phyloP scores from a whole-genome alignment of 1,139 yeast species.

The Candida neerlandica region DNA sequence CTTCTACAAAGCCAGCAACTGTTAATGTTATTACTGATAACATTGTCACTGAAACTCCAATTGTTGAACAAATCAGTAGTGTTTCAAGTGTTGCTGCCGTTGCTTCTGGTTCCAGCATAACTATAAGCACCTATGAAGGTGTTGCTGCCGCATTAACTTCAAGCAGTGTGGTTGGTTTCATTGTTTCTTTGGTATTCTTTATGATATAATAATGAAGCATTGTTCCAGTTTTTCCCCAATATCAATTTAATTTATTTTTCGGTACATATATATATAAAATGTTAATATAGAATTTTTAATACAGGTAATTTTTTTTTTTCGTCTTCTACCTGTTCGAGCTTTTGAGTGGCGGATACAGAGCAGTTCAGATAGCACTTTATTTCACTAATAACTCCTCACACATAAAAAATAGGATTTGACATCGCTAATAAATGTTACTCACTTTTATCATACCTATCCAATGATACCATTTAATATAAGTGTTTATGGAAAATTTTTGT shows the following conservation, averaged over 20 bases:
- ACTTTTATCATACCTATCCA: background rate
- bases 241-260: background rate
- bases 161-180: constrained; percentile 22
- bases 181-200: constrained; percentile 20
- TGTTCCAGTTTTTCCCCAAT: too few species aligned
- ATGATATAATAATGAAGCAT: constrained; percentile 8
- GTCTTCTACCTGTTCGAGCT: background rate
- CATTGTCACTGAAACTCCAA: constrained; percentile 31
- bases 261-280: background rate
- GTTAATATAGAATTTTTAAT: background rate
- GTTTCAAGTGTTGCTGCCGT: constrained; percentile 3
- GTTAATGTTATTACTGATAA: constrained; percentile 35
- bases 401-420: too few species aligned
- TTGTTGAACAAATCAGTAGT: constrained; percentile 7
- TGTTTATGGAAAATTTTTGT: background rate
- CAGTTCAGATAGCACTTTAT: background rate
- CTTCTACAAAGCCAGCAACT: constrained; percentile 17
- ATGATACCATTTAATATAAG: background rate
- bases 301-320: constrained; percentile 3
- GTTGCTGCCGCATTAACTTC: constrained; percentile 19
- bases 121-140: constrained; percentile 24
- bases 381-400: background rate
- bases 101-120: background rate
- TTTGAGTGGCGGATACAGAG: background rate
- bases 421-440: background rate